Base-by-base conservation (phyloP, 1,139 yeast genomes). In the Kluyveromyces sp. region DNA sequence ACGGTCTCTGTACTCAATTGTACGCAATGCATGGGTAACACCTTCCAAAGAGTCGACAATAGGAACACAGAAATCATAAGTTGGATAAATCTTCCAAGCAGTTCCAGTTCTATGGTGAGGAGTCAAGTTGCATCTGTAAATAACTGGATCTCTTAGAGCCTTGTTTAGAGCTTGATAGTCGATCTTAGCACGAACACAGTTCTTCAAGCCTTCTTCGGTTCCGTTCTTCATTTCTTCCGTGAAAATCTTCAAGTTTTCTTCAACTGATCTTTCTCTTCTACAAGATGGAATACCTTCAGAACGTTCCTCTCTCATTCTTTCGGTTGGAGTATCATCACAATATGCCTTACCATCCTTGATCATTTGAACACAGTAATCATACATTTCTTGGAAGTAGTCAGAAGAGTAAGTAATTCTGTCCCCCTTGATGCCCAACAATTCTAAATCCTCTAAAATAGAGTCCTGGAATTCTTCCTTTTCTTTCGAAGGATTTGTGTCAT, bases 1-100 rank as follows among this genome's bases (percentile, higher is more conserved):
- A 72, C 97, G 85, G 74, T 92, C 97, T 71, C 97, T 83, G 78
- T 92, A 92, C 73, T 92, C 97, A 65, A 85, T 90, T 47, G 97
- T 92, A 77, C 97, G 84, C 66, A 92, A 76, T 46, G 97, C 95
- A 63, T 92, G 98, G 45, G 97, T 92, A 40, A 92, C 96, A 58
- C 97, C 97, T 72, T 92, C 97, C 50, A 88, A 64, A 31, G 97
- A 73, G 68, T 92, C 98, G 50, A 92, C 97, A 49, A 90, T 79
- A 50, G 97, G 97, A 51, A 86, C 95, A 76, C 97, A 90, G 83
- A 92, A 92, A 70, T 92, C 98, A 68, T 92, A 92, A 45, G 96
- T 89, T 61, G 98, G 97, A 72, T 92, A 92, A 66, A 89, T 79
- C 70, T 90, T 92, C 97, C 97, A 92, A 48, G 73, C 61, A 43